phyloP scores from a whole-genome alignment of 2,329 filamentous ascomycete species.

The Arthrobotrys megalospora region DNA sequence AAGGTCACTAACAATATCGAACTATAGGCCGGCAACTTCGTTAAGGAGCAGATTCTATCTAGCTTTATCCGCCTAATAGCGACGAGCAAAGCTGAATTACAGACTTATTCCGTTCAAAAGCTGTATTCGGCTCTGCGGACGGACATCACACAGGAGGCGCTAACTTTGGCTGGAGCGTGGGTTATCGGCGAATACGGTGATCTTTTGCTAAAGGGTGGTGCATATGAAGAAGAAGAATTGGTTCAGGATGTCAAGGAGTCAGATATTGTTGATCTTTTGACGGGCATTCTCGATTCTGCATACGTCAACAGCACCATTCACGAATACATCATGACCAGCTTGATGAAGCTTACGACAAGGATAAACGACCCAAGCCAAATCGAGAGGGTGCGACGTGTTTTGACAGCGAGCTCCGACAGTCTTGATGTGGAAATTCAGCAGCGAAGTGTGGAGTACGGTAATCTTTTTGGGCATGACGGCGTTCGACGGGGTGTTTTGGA shows the following conservation, averaged over 20 bases:
- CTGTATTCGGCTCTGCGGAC: slow-evolving; percentile 91
- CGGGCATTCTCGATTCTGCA: slow-evolving; percentile 91
- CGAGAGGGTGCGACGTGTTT: slow-evolving; percentile 83
- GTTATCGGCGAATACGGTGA: slow-evolving; percentile 98
- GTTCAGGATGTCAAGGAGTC: slow-evolving; percentile 81
- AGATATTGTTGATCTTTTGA: slow-evolving; percentile 93
- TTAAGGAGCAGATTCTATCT: slow-evolving; percentile 97
- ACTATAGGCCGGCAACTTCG: slow-evolving; percentile 83
- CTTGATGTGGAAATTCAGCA: slow-evolving; percentile 97
- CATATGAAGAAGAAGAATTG: slow-evolving; percentile 88
- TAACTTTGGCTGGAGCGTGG: slow-evolving; percentile 94
- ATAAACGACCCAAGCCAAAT: slow-evolving; percentile 87
- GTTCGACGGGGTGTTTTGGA: slow-evolving; percentile 92
- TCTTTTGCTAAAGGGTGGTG: slow-evolving; percentile 85
- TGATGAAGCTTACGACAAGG: slow-evolving; percentile 94
- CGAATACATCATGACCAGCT: slow-evolving; percentile 94
- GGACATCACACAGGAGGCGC: slow-evolving; percentile 96
- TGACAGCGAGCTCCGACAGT: slow-evolving; percentile 84
- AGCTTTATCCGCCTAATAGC: slow-evolving; percentile 97
- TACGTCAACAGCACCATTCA: slow-evolving; percentile 92
- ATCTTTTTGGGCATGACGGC: slow-evolving; percentile 91
- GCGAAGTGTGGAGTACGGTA: slow-evolving; percentile 92
- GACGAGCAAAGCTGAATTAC: slow-evolving; percentile 86
- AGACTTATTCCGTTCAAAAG: slow-evolving; percentile 97
- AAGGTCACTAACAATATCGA: slow-evolving; percentile 5